phyloP scores from a whole-genome alignment of 2,329 filamentous ascomycete genomes.

The Aspergillus amoenus region DNA sequence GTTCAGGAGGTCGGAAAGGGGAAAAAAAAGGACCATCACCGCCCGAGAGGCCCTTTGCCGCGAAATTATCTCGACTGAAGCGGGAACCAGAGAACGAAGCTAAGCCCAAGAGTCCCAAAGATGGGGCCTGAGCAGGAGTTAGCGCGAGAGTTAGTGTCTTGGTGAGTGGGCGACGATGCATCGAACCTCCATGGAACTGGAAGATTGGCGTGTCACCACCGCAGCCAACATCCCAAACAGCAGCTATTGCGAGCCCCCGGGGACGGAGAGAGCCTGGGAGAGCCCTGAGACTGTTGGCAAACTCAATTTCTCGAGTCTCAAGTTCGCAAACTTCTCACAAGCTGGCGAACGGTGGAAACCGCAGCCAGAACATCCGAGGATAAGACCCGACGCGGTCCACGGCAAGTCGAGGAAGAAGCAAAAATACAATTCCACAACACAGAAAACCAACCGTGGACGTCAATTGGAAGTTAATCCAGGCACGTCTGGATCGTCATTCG shows the following conservation, averaged over 20 bases:
- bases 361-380: not conserved
- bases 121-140: not conserved
- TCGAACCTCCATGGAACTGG: not conserved
- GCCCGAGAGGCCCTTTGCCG: not conserved
- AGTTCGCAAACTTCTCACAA: not conserved
- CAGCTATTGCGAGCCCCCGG: not conserved
- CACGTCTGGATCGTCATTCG: conserved; percentile 22
- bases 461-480: conserved; percentile 15
- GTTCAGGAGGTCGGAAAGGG: not conserved
- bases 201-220: not conserved
- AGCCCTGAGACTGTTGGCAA: not conserved
- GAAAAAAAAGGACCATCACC: not conserved
- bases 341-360: not conserved
- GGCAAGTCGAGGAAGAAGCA: not conserved
- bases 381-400: not conserved
- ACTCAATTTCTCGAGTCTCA: not conserved
- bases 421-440: not conserved
- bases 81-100: not conserved
- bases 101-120: not conserved
- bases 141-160: not conserved
- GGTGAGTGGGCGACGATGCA: not conserved
- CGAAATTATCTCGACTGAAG: not conserved
- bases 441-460: not conserved
- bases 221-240: not conserved
- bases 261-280: not conserved